Base-by-base conservation (phyloP, 1,284 basidiomycete species). In the Moniliella sp. region DNA sequence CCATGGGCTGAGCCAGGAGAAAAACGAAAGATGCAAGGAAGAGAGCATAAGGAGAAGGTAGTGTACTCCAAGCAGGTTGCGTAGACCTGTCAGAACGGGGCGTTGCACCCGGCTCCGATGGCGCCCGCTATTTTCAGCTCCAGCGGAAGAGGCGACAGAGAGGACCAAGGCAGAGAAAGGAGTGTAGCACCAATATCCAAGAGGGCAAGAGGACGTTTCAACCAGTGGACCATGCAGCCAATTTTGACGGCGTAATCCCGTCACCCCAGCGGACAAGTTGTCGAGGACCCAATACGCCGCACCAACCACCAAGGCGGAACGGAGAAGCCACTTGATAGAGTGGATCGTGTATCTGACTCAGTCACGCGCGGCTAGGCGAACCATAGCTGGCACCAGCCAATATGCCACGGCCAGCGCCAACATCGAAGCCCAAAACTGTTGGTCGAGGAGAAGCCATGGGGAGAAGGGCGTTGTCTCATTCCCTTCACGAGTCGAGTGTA, bases 31-130 rank as follows among this genome's bases (percentile, higher is more conserved):
- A 30, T 84, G 70, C 25, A 68, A 62, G 16, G 78, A 66, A 13
- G 70, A 66, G 66, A 76, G 73, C 50, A n/a, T n/a, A n/a, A 91
- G 78, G 28, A 93, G 64, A 32, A 86, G 63, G 59, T 83, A 91
- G 0, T 76, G 73, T 13, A 82, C 74, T 2, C 84, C 91, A 46
- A 76, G 81, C 0, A 78, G 73, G 59, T 97, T 94, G 0, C 78
- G 78, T 50, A 78, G 91, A 0, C 88, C 84, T 1, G 83, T 63
- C 0, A 94, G 69, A n/a, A 69, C 70, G 31, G 83, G 43, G 13
- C 23, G 31, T 13, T 32, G 21, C 21, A 7, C n/a, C n/a, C 8
- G 21, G 21, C 21, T n/a, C n/a, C n/a, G 21, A n/a, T 7, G n/a
- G 21, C 21, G n/a, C 8, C 8, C 21, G 21, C 7, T 23, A n/a